Evolutionary conservation across 2,329 filamentous ascomycete species (phyloP).

Genomic region (Paecilomyces variotii): DNA sequence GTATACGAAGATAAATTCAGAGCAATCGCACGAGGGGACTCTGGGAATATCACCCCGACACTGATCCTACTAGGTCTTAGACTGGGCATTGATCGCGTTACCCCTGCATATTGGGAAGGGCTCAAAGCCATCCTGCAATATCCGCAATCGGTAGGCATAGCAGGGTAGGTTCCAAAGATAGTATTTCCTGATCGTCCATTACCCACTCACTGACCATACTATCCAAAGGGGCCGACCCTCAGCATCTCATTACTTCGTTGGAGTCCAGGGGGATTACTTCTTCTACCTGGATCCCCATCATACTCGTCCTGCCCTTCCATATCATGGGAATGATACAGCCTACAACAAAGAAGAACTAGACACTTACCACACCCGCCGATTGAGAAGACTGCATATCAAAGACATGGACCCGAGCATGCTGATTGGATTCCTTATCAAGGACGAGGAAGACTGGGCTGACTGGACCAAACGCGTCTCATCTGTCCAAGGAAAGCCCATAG

Average conservation of each 20-base stretch:
- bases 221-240: conserved; percentile 71
- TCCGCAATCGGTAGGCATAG: conserved; percentile 89
- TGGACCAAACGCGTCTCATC: conserved; percentile 73
- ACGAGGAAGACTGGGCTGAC: conserved; percentile 72
- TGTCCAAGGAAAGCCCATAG: conserved; percentile 73
- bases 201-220: conserved; percentile 1
- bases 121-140: conserved; percentile 77
- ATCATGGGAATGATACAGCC: conserved; percentile 42
- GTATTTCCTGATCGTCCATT: conserved; percentile 14
- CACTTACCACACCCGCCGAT: conserved; percentile 77
- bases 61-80: conserved; percentile 82
- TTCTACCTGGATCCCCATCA: conserved; percentile 95
- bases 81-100: conserved; percentile 88
- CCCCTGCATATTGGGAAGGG: conserved; percentile 91
- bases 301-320: conserved; percentile 67
- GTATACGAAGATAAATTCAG: conserved; percentile 88
- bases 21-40: conserved; percentile 62
- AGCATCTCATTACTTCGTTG: conserved; percentile 73
- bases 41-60: conserved; percentile 66
- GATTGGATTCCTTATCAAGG: conserved; percentile 79
- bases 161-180: conserved; percentile 54
- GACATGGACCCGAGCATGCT: conserved; percentile 99
- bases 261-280: conserved; percentile 65
- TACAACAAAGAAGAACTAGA: conserved; percentile 65
- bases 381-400: conserved; percentile 72